Evolutionary conservation across 1,284 basidiomycete genomes (phyloP), one percentile per base, ranked within the genome.

Genomic region (Boletus mariae): DNA sequence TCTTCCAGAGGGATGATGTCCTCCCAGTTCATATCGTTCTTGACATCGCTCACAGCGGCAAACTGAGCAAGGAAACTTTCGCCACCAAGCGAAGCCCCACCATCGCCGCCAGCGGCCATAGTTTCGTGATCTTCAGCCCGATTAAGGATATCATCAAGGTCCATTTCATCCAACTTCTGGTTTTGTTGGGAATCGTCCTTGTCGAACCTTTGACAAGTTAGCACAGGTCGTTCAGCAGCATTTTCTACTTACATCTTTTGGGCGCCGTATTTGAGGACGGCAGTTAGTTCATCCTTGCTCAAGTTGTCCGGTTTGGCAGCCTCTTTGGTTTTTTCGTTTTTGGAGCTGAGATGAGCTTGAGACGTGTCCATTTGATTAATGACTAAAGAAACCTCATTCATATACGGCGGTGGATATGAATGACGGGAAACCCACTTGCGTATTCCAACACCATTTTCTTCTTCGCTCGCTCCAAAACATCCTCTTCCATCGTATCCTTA

Each of bases 321-420:
- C 51, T 93, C 90, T 67, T 91, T 91, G 56, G 75, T 64, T 56
- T 76, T 75, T 38, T 73, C 63, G 26, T 82, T 80, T 67, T 93
- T 92, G 49, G 89, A 86, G 61, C 91, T 90, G 59, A 99, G 85
- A 73, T 98, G 94, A 45, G 92, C 92, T 60, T 98, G 97, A 35
- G 94, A 95, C 29, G 97, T 99, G 75, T 99, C 97, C 88, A 99
- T 98, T 75, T 99, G 96, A 74, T 98, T 96, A 78, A 99, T 98
- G 76, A 99, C 92, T 94, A 67, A 51, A 51, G 29, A 47, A 49
- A 51, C 12, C 17, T 54, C 31, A 45, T 55, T 54, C 49, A 56
- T 49, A 51, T 20, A 20, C 26, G 15, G n/a, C 7, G 35, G 32
- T 28, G 35, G 28, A 52, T 26, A 59, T 51, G 49, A 54, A 64